Base-by-base conservation (phyloP, 352 stramenopile species). In the Phytophthora nicotianae region DNA sequence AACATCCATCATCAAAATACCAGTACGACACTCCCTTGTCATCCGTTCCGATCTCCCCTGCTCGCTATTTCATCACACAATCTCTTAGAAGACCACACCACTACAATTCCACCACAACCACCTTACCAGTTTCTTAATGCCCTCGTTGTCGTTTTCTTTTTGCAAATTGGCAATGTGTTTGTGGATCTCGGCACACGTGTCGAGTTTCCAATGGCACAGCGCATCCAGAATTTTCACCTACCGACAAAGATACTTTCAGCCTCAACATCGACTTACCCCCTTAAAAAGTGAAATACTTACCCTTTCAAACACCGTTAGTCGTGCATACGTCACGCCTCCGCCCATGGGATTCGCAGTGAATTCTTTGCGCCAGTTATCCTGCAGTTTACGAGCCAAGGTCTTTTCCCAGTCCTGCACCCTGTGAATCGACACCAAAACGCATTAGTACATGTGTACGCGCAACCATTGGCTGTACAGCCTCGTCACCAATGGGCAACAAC, bases 391-490 rank as follows among this genome's bases (percentile, higher is more conserved):
- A n/a, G 68, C 65, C 46, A 95, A 58, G 3, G 79, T 76, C 47
- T 81, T 82, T 66, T 95, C 84, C 86, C 86, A 95, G 58, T 93
- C 86, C 65, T 92, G 81, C 23, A 91, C 62, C 84, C 86, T 95
- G 50, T 46, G 21, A 47, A 62, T 20, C n/a, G 27, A 8, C 20
- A 43, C 60, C 13, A 51, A 56, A 37, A 35, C 40, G 9, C 48
- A 50, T 75, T 14, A 73, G 58, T 21, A 50, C 23, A 13, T 49
- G 21, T 10, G 26, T 41, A 53, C 35, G 16, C 20, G 19, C 60
- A 70, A 58, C 43, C 52, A 40, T 42, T 54, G 37, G 23, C 47
- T 52, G 33, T 55, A 41, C 14, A 46, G 41, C 52, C 11, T 68
- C 29, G 24, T 43, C 60, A 46, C 35, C 21, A 45, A 33, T 41